phyloP scores from a whole-genome alignment of 305 asterid genomes.

The Withania somnifera region DNA sequence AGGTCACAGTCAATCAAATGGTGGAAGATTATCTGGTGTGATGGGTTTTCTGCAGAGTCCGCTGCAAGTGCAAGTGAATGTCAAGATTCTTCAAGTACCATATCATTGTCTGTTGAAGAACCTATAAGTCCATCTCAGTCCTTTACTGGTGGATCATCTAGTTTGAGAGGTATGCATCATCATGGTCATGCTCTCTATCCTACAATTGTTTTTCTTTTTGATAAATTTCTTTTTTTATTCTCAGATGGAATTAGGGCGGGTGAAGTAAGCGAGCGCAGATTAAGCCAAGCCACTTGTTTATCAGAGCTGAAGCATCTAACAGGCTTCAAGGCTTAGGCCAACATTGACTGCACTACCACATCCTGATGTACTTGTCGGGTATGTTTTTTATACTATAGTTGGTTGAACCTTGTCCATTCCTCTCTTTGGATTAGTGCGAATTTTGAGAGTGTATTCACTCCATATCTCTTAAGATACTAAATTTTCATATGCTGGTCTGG shows the following conservation, averaged over 20 bases:
- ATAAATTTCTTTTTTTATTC: slow-evolving; percentile 16
- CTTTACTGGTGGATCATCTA: slow-evolving; percentile 52
- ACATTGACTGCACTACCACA: slow-evolving; percentile 82
- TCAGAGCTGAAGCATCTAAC: slow-evolving; percentile 71
- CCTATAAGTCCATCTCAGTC: slow-evolving; percentile 84
- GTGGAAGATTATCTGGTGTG: slow-evolving; percentile 53
- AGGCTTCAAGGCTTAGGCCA: slow-evolving; percentile 62
- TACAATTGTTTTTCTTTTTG: neutral
- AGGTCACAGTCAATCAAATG: slow-evolving; percentile 76
- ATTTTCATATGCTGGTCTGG: neutral
- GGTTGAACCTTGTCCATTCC: neutral
- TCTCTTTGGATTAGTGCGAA: neutral
- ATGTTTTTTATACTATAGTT: slow-evolving; percentile 13
- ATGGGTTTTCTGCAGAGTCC: slow-evolving; percentile 84
- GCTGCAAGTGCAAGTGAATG: slow-evolving; percentile 91
- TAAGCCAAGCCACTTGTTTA: slow-evolving; percentile 32
- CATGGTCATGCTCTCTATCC: neutral
- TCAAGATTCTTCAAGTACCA: slow-evolving; percentile 87
- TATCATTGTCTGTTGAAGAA: slow-evolving; percentile 67
- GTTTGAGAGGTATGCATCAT: slow-evolving; percentile 45
- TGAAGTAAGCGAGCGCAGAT: slow-evolving; percentile 46
- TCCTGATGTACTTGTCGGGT: slow-evolving; percentile 99
- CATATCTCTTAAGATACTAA: neutral
- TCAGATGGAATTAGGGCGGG: slow-evolving; percentile 68
- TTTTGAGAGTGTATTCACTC: neutral